Base-by-base conservation (phyloP, 2,329 filamentous ascomycete species). In the Geosmithia morbida region DNA sequence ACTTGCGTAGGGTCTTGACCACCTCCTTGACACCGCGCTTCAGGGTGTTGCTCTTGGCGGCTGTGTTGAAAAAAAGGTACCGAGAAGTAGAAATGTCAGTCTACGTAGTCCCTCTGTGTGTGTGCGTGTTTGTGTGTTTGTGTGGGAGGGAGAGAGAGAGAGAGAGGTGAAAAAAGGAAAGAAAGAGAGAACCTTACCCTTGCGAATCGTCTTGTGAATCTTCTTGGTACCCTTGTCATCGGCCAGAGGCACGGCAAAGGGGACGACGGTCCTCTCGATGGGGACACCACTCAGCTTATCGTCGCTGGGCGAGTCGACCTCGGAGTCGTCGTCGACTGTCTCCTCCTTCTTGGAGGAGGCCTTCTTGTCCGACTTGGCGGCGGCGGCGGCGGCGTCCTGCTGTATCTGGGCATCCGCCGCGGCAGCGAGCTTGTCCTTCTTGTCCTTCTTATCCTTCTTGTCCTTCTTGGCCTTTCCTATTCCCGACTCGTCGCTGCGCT, bases 21-120 rank as follows among this genome's bases (percentile, higher is more conserved):
- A 95, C 90, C 71, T 98, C 92, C 70, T 98, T 98, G 55, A 98
- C 92, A 62, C 92, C 92, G 61, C 92, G 89, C 73, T 95, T 94
- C 61, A 98, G 85, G 50, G 87, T 85, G 71, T 94, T 94, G 70
- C 87, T 81, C 70, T 94, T 95, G 58, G 92, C 89, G 56, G 90
- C 92, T 97, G 66, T 49, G 11, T 37, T 11, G 6, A 11, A 7
- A 30, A 30, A 14, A 16, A 26, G 14, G 20, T 16, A 45, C 8
- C 19, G 10, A 29, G 7, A 37, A 2, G 26, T 17, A 37, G 33
- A 37, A 13, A 19, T 2, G 41, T 42, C 19, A 42, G 41, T 22
- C 43, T 29, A n/a, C n/a, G n/a, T n/a, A n/a, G n/a, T n/a, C n/a
- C n/a, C n/a, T n/a, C n/a, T n/a, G n/a, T n/a, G n/a, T n/a, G n/a